A percentile compares a stretch with the other conserved stretches of the same genome.
Conservation (phyloP, 2,329 filamentous ascomycete genomes). For the Ustulina deusta region DNA sequence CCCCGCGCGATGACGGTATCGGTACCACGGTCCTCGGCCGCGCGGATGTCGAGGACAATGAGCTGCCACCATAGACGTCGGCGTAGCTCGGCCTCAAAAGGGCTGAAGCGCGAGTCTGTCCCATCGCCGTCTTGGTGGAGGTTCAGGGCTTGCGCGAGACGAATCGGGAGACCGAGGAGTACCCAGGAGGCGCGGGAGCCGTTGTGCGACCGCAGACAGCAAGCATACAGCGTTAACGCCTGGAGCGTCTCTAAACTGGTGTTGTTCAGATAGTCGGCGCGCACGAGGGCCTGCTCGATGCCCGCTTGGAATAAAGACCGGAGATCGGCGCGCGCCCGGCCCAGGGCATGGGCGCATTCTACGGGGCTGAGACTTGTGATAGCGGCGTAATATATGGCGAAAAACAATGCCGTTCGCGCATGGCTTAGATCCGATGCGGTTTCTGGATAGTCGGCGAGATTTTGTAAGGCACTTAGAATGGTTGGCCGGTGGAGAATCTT, state of each 20-base stretch:
- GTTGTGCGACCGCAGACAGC: slow-evolving; percentile 55
- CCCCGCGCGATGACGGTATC: slow-evolving; percentile 57
- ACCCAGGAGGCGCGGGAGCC: slow-evolving; percentile 58
- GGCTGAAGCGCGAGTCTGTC: slow-evolving; percentile 46
- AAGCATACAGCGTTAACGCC: slow-evolving; percentile 57
- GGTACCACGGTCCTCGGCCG: slow-evolving; percentile 66
- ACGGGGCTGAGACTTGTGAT: slow-evolving; percentile 52
- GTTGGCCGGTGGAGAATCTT: slow-evolving; percentile 61
- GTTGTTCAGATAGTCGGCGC: slow-evolving; percentile 59
- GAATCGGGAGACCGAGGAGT: slow-evolving; percentile 56
- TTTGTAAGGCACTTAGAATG: slow-evolving; percentile 50
- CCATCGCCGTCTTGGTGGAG: slow-evolving; percentile 58
- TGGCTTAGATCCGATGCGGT: slow-evolving; percentile 41
- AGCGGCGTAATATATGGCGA: slow-evolving; percentile 59
- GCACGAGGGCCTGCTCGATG: slow-evolving; percentile 55
- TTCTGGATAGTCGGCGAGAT: slow-evolving; percentile 50
- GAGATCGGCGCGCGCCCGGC: slow-evolving; percentile 52
- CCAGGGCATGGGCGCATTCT: slow-evolving; percentile 51
- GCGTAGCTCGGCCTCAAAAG: slow-evolving; percentile 70
- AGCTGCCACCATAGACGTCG: slow-evolving; percentile 73
- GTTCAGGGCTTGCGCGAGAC: slow-evolving; percentile 58
- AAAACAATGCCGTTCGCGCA: slow-evolving; percentile 55
- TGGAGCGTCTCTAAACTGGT: slow-evolving; percentile 56
- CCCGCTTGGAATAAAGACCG: slow-evolving; percentile 50
- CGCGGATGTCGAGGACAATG: slow-evolving; percentile 69